Percentiles rank a stretch among this genome's conserved stretches.
Conservation (phyloP, 2,329 filamentous ascomycete genomes). For the Hymenoscyphus infarciens region DNA sequence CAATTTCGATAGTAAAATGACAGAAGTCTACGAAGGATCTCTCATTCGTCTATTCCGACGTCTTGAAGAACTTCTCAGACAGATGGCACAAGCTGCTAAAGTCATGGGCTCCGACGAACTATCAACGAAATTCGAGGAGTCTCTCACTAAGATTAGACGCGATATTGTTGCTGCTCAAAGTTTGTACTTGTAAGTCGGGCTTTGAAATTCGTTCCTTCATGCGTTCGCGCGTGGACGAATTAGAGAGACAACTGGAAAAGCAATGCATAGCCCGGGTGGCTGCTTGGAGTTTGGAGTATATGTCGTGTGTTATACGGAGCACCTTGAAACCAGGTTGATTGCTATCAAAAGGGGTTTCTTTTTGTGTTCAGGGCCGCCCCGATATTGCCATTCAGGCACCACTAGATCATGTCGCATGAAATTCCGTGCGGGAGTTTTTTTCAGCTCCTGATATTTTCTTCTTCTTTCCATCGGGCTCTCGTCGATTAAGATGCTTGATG, state of each 20-base stretch:
- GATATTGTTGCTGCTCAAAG: slow-evolving; percentile 96
- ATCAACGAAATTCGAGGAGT: slow-evolving; percentile 85
- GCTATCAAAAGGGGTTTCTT: not conserved
- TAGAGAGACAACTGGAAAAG: slow-evolving; percentile 7
- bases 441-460: not conserved
- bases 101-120: slow-evolving; percentile 98
- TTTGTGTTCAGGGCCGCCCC: not conserved
- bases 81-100: slow-evolving; percentile 93
- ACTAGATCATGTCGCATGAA: slow-evolving; percentile 1
- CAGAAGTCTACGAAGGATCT: slow-evolving; percentile 94
- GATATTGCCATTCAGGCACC: not conserved
- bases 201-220: not conserved
- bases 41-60: slow-evolving; percentile 94
- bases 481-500: not conserved
- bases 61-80: slow-evolving; percentile 86
- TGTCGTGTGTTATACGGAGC: slow-evolving; percentile 4
- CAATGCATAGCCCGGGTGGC: slow-evolving; percentile 16
- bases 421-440: not conserved
- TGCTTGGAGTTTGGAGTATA: slow-evolving; percentile 19
- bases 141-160: slow-evolving; percentile 78
- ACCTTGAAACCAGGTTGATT: slow-evolving; percentile 2
- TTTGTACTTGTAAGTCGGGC: slow-evolving; percentile 67
- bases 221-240: not conserved
- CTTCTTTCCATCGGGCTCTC: not conserved
- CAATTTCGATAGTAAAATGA: slow-evolving; percentile 76